These are phyloP conservation scores for Lasiodiplodia sp. DNA, from an alignment of 2,329 filamentous ascomycete genomes.

Conservation along the genomic window DNA sequence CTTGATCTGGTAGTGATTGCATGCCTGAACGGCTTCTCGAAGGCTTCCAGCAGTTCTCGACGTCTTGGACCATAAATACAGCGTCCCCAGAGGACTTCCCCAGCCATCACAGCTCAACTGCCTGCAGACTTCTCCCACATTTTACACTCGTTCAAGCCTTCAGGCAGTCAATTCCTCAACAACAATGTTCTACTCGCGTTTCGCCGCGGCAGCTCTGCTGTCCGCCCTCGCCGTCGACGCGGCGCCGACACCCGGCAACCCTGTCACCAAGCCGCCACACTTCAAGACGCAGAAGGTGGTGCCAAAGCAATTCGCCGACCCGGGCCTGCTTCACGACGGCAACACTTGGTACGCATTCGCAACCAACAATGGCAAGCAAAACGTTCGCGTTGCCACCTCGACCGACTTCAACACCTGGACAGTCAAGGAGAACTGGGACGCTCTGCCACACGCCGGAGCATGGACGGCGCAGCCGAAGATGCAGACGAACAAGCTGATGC, in stretches of 20 bases:
- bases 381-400: slow-evolving; percentile 49
- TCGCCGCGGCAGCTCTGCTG: slow-evolving; percentile 21
- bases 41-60: background rate
- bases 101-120: slow-evolving; percentile 6
- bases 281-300: slow-evolving; percentile 17
- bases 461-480: slow-evolving; percentile 36
- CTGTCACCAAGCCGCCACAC: slow-evolving; percentile 12
- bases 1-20: slow-evolving; percentile 12
- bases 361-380: slow-evolving; percentile 36
- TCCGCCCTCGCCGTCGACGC: slow-evolving; percentile 6
- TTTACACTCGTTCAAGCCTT: background rate
- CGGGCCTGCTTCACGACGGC: slow-evolving; percentile 41
- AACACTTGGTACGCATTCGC: slow-evolving; percentile 49
- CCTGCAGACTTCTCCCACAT: background rate
- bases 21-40: slow-evolving; percentile 18
- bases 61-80: slow-evolving; percentile 14
- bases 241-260: slow-evolving; percentile 7
- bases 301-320: slow-evolving; percentile 45
- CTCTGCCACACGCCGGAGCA: slow-evolving; percentile 39
- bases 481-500: background rate
- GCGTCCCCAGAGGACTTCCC: background rate
- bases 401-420: slow-evolving; percentile 45
- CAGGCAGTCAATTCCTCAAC: background rate
- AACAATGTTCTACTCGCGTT: slow-evolving; percentile 23
- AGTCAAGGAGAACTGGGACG: slow-evolving; percentile 38